Evolutionary conservation across 805 yeast species (phyloP).

Genomic region (Candida sakaeoensis): DNA sequence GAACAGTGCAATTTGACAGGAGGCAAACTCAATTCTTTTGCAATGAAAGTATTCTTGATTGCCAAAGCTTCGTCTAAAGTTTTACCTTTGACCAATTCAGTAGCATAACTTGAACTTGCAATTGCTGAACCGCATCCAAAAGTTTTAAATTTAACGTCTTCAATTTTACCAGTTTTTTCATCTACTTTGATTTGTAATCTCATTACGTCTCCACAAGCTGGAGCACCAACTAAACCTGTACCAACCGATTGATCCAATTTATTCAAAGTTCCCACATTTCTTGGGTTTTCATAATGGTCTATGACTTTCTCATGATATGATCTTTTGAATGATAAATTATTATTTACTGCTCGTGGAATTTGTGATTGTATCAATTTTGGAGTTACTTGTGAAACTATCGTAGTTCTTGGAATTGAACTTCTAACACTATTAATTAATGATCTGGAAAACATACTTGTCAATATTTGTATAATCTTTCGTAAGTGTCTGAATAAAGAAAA

Average conservation of each 20-base stretch:
- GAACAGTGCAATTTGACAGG: constrained; percentile 98
- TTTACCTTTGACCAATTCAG: constrained; percentile 94
- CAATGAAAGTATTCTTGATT: constrained; percentile 91
- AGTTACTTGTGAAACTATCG: not conserved
- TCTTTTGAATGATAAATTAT: constrained; percentile 17
- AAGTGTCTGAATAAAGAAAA: not conserved
- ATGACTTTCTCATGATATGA: constrained; percentile 89
- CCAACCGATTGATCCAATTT: constrained; percentile 77
- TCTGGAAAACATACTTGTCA: constrained; percentile 22
- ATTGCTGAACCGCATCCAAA: constrained; percentile 99
- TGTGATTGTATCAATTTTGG: not conserved
- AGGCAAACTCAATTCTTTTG: constrained; percentile 89
- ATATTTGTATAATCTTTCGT: not conserved
- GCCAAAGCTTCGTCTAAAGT: constrained; percentile 88
- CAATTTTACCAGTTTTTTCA: constrained; percentile 84
- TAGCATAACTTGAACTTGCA: constrained; percentile 92
- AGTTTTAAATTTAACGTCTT: constrained; percentile 95
- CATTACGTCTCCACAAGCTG: constrained; percentile 99
- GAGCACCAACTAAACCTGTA: constrained; percentile 97
- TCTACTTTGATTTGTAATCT: constrained; percentile 91
- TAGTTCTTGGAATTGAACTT: not conserved
- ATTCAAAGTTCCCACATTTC: constrained; percentile 93
- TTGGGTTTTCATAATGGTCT: constrained; percentile 94
- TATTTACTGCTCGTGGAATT: not conserved
- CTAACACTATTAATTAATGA: constrained; percentile 11